Conservation (phyloP, 164 flowering plant species). For the Echeveria elegans region DNA sequence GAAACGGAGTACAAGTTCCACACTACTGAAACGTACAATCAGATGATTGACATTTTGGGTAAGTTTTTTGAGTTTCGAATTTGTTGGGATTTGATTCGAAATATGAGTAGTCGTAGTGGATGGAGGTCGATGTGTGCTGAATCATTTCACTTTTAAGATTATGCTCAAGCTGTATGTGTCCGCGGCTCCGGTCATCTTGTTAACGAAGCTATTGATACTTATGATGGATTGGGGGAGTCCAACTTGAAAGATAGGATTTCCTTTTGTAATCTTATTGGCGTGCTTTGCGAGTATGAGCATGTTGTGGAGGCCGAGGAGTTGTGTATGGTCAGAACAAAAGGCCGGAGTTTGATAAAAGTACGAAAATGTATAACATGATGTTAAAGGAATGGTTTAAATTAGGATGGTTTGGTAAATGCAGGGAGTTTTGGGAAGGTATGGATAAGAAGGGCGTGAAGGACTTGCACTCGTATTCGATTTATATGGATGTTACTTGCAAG, state of each 20-base stretch:
- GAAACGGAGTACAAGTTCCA: constrained; percentile 40
- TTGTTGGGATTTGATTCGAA: too few relatives aligned
- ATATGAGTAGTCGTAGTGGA: neutral
- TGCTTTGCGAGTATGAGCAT: constrained; percentile 85
- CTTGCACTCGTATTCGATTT: too few relatives aligned
- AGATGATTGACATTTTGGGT: constrained; percentile 66
- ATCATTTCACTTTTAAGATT: constrained; percentile 58
- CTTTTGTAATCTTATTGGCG: constrained; percentile 58
- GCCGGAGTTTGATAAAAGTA: constrained; percentile 13
- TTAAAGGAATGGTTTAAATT: too few relatives aligned
- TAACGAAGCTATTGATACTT: constrained; percentile 44
- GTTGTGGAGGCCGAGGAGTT: constrained; percentile 80
- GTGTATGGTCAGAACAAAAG: constrained; percentile 24
- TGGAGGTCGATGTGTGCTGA: constrained; percentile 24
- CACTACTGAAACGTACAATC: too few relatives aligned
- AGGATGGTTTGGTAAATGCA: constrained; percentile 83
- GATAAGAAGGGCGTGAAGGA: too few relatives aligned
- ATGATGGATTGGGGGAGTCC: too few relatives aligned
- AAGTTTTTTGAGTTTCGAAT: constrained; percentile 72
- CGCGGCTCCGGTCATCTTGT: constrained; percentile 68
- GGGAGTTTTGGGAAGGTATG: constrained; percentile 85
- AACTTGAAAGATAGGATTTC: constrained; percentile 57
- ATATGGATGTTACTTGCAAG: constrained; percentile 58
- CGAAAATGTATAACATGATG: too few relatives aligned
- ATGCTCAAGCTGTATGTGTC: constrained; percentile 67